phyloP scores from a whole-genome alignment of 306 rosid species.

The Arachis stenosperma region DNA sequence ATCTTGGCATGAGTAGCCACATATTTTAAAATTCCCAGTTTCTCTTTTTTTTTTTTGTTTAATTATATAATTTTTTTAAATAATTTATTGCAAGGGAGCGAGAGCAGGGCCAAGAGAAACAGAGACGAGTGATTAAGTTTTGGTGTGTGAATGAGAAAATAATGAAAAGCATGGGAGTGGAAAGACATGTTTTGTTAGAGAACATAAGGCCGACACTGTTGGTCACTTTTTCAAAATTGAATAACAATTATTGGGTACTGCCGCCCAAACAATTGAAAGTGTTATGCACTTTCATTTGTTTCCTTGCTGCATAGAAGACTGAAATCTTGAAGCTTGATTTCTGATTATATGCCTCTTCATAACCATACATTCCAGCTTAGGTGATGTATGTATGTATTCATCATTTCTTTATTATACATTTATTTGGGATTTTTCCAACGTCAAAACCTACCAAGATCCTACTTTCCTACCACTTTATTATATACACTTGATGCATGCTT shows the following conservation, averaged over 20 bases:
- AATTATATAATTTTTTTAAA: too few relatives aligned
- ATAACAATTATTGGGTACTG: slow-evolving; percentile 1
- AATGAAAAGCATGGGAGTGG: slow-evolving; percentile 16
- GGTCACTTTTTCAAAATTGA: slow-evolving; percentile 25
- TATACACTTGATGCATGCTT: background rate
- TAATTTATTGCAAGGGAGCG: too few relatives aligned
- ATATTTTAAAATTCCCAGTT: too few relatives aligned
- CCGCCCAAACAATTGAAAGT: slow-evolving; percentile 34
- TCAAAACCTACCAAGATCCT: slow-evolving; percentile 31
- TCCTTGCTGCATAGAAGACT: slow-evolving; percentile 5
- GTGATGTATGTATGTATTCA: slow-evolving; percentile 25
- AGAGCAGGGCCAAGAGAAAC: too few relatives aligned
- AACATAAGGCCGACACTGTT: slow-evolving; percentile 43
- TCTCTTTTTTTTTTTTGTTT: too few relatives aligned
- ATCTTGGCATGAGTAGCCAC: too few relatives aligned
- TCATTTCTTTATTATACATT: background rate
- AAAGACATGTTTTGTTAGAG: background rate
- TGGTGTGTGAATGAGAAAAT: too few relatives aligned
- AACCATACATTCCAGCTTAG: slow-evolving; percentile 41
- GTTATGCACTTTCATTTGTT: slow-evolving; percentile 32
- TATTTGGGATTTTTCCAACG: background rate
- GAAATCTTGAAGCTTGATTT: slow-evolving; percentile 35
- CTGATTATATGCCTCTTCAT: slow-evolving; percentile 39
- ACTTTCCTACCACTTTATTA: slow-evolving; percentile 11
- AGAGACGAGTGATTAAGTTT: too few relatives aligned